Base-by-base conservation (phyloP, 2,329 filamentous ascomycete genomes). In the Pyricularia grisea region DNA sequence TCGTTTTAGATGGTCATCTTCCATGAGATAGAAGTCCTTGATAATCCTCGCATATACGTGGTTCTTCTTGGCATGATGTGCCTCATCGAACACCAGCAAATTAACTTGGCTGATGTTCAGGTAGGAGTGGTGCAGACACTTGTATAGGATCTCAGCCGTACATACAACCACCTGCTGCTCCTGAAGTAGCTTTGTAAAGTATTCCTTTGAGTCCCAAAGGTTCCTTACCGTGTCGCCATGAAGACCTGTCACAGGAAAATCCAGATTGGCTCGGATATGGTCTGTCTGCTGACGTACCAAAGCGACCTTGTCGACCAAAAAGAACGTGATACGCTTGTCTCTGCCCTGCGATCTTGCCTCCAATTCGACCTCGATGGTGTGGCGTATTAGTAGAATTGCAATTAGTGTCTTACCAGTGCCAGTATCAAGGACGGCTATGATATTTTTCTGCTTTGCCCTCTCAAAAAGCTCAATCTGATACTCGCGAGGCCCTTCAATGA, bases 331-430 rank as follows among this genome's bases (percentile, higher is more conserved):
- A 31, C 90, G 89, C 55, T 82, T 86, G 0, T 81, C 75, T n/a
- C 83, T 82, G 2, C 90, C 90, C 2, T 79, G 74, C 0, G 82
- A 84, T 58, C 93, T 87, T 72, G 88, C 81, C 71, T 92, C 88
- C 1, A 97, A 80, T 77, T 99, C 95, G 70, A 90, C 82, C 58
- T 93, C 88, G 33, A 98, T 84, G 11, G 88, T 84, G 76, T 96
- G 87, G 58, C 89, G 88, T 28, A 98, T 84, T 5, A 99, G 83
- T 2, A 98, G 84, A 0, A 92, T 93, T 0, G 95, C 94, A 73
- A 99, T 97, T n/a, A 97, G 83, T 0, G 95, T 99, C 79, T 99
- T 99, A 2, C 95, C 95, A 3, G 93, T 93, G 14, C 95, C 91
- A 90, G 94, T 97, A 75, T 96, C 93, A 0, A 98, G 84, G 0